Evolutionary conservation across 1,284 basidiomycete species (phyloP).

Genomic region (Microbotryum lychnidis-dioicae): DNA sequence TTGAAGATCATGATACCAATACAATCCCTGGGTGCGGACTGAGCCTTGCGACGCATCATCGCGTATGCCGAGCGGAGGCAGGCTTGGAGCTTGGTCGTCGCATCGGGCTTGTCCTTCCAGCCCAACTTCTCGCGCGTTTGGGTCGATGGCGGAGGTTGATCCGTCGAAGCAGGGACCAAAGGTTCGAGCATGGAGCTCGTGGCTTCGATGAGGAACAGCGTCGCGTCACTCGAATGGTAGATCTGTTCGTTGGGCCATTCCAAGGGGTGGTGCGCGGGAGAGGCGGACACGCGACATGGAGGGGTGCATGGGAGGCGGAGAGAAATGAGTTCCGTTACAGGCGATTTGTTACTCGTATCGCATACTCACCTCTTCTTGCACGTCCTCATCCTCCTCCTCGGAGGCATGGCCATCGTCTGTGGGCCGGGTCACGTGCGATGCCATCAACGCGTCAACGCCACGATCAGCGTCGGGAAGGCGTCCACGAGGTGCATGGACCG

Average conservation of each 20-base stretch:
- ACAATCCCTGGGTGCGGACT: constrained; percentile 30
- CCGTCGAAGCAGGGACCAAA: constrained; percentile 37
- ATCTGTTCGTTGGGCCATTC: constrained; percentile 36
- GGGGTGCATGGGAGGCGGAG: background rate
- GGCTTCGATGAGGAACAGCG: constrained; percentile 88
- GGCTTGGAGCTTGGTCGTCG: constrained; percentile 27
- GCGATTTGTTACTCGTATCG: no score
- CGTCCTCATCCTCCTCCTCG: no score
- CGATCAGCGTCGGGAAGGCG: no score
- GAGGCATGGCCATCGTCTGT: no score
- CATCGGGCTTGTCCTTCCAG: constrained; percentile 11
- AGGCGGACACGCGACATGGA: background rate
- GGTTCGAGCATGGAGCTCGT: constrained; percentile 77
- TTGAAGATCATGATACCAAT: constrained; percentile 81
- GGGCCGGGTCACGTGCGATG: no score
- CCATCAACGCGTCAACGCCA: no score
- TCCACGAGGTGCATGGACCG: no score
- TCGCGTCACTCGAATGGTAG: constrained; percentile 68
- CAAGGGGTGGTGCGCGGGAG: background rate
- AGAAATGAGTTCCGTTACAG: background rate
- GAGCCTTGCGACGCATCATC: constrained; percentile 32
- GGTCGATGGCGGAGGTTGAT: background rate
- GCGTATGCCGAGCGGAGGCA: constrained; percentile 25
- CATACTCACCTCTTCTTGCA: no score
- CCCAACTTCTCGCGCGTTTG: background rate